A percentile compares a stretch with the other conserved stretches of the same genome.
Conservation (phyloP, 1,139 yeast genomes). For the Taphrina pruni region DNA sequence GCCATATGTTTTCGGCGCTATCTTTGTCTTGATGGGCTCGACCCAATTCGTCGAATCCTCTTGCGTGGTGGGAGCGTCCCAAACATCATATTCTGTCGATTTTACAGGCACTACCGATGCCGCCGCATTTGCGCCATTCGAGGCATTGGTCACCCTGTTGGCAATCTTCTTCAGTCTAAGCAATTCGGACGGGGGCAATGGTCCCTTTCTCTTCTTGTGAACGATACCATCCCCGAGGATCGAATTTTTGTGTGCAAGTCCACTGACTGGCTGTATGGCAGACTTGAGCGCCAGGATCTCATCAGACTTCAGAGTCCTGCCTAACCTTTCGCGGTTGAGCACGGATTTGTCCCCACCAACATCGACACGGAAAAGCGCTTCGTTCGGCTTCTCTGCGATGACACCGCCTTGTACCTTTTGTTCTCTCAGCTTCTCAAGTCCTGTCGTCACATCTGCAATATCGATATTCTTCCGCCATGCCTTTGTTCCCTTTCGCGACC, state of each 20-base stretch:
- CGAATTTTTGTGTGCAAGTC: slow-evolving; percentile 47
- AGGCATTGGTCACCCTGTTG: slow-evolving; percentile 66
- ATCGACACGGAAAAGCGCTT: slow-evolving; percentile 74
- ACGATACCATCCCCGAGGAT: slow-evolving; percentile 50
- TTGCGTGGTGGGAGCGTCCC: slow-evolving; percentile 50
- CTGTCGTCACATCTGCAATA: slow-evolving; percentile 73
- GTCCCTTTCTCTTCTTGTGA: slow-evolving; percentile 60
- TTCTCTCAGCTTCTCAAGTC: slow-evolving; percentile 72
- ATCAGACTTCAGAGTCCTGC: slow-evolving; percentile 62
- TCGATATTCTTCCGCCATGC: slow-evolving; percentile 97
- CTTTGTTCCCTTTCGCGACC: slow-evolving; percentile 88
- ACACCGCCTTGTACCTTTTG: slow-evolving; percentile 62
- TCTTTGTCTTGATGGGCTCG: slow-evolving; percentile 52
- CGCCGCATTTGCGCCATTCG: slow-evolving; percentile 31
- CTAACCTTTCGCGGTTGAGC: slow-evolving; percentile 53
- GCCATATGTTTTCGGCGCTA: slow-evolving; percentile 64
- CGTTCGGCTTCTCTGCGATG: slow-evolving; percentile 37
- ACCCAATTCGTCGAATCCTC: slow-evolving; percentile 70
- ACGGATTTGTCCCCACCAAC: slow-evolving; percentile 62
- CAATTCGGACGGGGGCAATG: slow-evolving; percentile 71
- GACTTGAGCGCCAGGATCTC: slow-evolving; percentile 81
- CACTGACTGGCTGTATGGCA: slow-evolving; percentile 67
- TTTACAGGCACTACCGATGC: slow-evolving; percentile 55
- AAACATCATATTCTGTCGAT: slow-evolving; percentile 59
- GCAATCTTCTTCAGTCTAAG: slow-evolving; percentile 75